phyloP scores from a whole-genome alignment of 1,139 yeast genomes.

The Suhomyces taliae region DNA sequence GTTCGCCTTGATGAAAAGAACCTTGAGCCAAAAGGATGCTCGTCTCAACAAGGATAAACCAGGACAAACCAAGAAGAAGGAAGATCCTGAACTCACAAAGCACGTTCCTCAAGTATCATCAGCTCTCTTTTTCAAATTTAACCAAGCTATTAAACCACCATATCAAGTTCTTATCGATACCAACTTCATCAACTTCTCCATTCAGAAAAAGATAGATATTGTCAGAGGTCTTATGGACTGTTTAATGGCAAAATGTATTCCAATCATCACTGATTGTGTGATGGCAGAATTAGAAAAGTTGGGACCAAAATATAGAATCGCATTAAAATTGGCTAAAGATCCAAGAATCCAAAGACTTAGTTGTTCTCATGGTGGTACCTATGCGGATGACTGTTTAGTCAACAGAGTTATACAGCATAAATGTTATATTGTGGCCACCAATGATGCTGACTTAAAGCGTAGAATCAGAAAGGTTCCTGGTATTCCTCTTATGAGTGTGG shows the following conservation, averaged over 20 bases:
- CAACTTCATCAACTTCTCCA: slow-evolving; percentile 92
- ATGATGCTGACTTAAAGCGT: slow-evolving; percentile 96
- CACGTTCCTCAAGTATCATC: slow-evolving; percentile 94
- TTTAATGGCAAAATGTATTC: slow-evolving; percentile 90
- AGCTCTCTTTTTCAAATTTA: slow-evolving; percentile 91
- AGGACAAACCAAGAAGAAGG: slow-evolving; percentile 35
- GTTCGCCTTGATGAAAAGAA: slow-evolving; percentile 88
- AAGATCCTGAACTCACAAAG: slow-evolving; percentile 80
- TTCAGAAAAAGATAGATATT: slow-evolving; percentile 89
- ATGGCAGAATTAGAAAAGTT: slow-evolving; percentile 96
- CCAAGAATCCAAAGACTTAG: slow-evolving; percentile 85
- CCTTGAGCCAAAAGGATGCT: slow-evolving; percentile 71
- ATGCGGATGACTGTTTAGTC: slow-evolving; percentile 97
- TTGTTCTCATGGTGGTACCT: slow-evolving; percentile 92
- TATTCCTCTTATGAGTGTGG: slow-evolving; percentile 94
- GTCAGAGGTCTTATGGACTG: slow-evolving; percentile 97
- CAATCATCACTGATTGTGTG: slow-evolving; percentile 94
- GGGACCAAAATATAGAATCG: slow-evolving; percentile 93
- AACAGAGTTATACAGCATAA: slow-evolving; percentile 92
- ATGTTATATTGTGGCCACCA: slow-evolving; percentile 95
- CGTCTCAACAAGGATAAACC: slow-evolving; percentile 44
- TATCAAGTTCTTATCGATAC: slow-evolving; percentile 95
- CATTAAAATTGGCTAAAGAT: slow-evolving; percentile 87
- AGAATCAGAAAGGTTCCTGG: slow-evolving; percentile 96
- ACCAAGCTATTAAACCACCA: slow-evolving; percentile 93